A percentile compares a stretch with the other conserved stretches of the same genome.
Conservation (phyloP, 2,329 filamentous ascomycete species). For the Xylaria sp. region DNA sequence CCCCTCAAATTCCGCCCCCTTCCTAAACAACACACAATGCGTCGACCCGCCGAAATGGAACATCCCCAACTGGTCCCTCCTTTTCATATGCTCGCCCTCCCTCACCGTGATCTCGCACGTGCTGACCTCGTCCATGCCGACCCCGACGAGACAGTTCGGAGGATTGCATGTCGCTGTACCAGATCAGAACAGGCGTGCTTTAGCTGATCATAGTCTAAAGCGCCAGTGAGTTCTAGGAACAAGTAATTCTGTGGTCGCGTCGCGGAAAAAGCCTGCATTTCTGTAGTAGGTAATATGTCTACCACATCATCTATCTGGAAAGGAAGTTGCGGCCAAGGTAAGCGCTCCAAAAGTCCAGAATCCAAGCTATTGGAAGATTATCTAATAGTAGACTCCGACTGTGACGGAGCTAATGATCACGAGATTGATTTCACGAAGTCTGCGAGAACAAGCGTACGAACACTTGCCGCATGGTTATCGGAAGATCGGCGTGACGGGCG, state of each 20-base stretch:
- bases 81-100: constrained; percentile 67
- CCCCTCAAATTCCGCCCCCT: constrained; percentile 53
- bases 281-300: background rate
- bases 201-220: background rate
- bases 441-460: background rate
- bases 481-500: background rate
- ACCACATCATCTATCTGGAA: background rate
- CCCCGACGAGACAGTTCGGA: constrained; percentile 55
- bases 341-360: background rate
- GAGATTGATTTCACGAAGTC: background rate
- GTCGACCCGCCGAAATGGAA: constrained; percentile 81
- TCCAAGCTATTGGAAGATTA: background rate
- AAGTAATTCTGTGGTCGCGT: background rate
- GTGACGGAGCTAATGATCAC: background rate
- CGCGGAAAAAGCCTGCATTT: background rate
- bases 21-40: constrained; percentile 70
- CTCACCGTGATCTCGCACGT: constrained; percentile 74
- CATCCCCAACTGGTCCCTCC: constrained; percentile 77
- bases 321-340: background rate
- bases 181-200: background rate
- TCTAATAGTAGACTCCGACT: background rate
- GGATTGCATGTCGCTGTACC: background rate
- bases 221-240: background rate
- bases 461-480: background rate
- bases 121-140: constrained; percentile 80